Evolutionary conservation across 2,329 filamentous ascomycete genomes (phyloP), one percentile per base, ranked within the genome.

Genomic region (Fusarium palustre): DNA sequence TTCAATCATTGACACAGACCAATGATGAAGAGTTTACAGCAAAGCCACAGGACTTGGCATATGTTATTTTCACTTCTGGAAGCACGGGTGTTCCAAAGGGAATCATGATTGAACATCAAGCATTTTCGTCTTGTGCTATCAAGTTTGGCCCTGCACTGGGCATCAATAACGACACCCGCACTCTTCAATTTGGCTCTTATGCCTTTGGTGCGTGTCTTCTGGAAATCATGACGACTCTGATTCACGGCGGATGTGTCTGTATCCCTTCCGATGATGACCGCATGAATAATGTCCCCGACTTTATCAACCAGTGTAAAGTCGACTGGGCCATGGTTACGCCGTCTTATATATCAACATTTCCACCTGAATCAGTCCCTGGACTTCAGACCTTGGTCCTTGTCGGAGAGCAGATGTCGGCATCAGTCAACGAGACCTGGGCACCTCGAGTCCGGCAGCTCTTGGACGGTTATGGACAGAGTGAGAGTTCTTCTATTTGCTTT

Each of bases 391-490:
- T 65, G 30, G 39, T 63, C 1, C 38, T 63, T 3, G 62, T 57
- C 5, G 62, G 62, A 0, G 62, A 65, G 5, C 50, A 57, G 15
- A 63, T 65, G 50, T 64, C 53, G 0, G n/a, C 47, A 4, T 4
- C 56, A 20, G 47, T 60, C 2, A 55, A 58, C 1, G 31, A 33
- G 5, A 48, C 11, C 16, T 63, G 62, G 59, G 24, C 42, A 0
- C 31, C 59, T 13, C n/a, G 28, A 2, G 42, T 81, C n/a, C n/a
- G n/a, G 15, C 28, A 76, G 38, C 70, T 81, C 43, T 58, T 80
- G 55, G 80, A 83, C 71, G 80, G 74, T 0, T 84, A 82, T 55
- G 82, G 82, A 0, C 82, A 68, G 13, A 66, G 65, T 5, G 67
- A 70, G 43, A 66, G 58, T 13, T 58, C 67, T 1, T 55, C 61